Evolutionary conservation across 2,329 filamentous ascomycete genomes (phyloP), one percentile per base, ranked within the genome.

Genomic region (Talaromyces sp.): DNA sequence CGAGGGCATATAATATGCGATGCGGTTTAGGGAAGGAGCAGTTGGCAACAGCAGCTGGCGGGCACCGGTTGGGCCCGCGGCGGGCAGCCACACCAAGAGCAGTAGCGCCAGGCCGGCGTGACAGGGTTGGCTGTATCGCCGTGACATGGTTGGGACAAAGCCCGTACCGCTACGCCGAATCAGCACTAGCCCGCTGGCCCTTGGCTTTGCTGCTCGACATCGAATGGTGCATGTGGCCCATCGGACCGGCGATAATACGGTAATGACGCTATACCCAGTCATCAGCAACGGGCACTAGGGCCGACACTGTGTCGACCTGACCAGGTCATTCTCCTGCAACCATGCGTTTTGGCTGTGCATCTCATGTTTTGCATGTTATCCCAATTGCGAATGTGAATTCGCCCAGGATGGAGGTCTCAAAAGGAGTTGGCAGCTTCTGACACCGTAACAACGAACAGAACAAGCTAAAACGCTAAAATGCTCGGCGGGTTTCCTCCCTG

Each of bases 1-100:
- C n/a, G n/a, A n/a, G 50, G 59, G 56, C 59, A 58, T 58, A 58
- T 31, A 51, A 46, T 10, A 43, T n/a, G 38, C 32, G 3, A 4
- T 13, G 32, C 32, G 32, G 11, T 46, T 46, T 46, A 11, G 21
- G 43, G 43, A 46, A 46, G 43, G 43, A 46, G 43, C 43, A 21
- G 38, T 1, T n/a, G n/a, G n/a, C 17, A 9, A 13, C 38, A 43
- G 17, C 38, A 43, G 14, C 38, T 43, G 38, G 6, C 10, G 31
- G 13, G 32, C 41, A 46, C 41, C 41, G 43, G 43, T 46, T 46
- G 43, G 43, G 43, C 43, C 43, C 43, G 41, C 41, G 41, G 41
- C 19, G 41, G 43, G 43, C 43, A 46, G 43, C 43, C 43, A 46
- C 43, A 24, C 43, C 43, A 19, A 11, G 43, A 24, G 17, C 35